Evolutionary conservation across 75 land plant genomes (phyloP).

Genomic region (Picea sitchensis): DNA sequence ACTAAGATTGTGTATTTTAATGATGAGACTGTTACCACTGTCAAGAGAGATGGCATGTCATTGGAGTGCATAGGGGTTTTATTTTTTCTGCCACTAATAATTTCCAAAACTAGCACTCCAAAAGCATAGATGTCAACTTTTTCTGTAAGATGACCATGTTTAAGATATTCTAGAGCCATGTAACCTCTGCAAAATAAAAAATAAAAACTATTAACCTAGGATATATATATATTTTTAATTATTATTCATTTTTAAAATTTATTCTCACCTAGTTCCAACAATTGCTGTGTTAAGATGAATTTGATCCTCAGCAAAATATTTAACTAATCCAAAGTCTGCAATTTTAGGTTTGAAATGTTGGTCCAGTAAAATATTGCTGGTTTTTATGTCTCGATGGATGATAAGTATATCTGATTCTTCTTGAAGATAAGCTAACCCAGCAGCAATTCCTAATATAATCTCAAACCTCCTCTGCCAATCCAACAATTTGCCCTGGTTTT

Average conservation of each 20-base stretch:
- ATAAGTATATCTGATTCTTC: too few species aligned
- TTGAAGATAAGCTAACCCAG: background rate
- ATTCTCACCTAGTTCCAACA: conserved; percentile 41
- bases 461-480: too few species aligned
- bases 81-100: conserved; percentile 6
- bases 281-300: conserved; percentile 29
- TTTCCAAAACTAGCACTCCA: conserved; percentile 12
- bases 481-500: too few species aligned
- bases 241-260: too few species aligned
- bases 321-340: conserved; percentile 11
- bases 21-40: too few species aligned
- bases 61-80: too few species aligned
- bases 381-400: too few species aligned
- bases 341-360: conserved; percentile 26
- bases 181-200: conserved; percentile 7
- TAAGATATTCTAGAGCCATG: conserved; percentile 15
- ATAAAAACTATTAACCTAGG: too few species aligned
- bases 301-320: conserved; percentile 18
- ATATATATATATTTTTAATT: too few species aligned
- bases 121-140: conserved; percentile 13
- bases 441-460: too few species aligned
- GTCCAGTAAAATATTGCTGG: conserved; percentile 8
- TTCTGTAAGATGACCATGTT: conserved; percentile 12
- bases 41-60: too few species aligned
- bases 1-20: too few species aligned